Evolutionary conservation across 2,329 filamentous ascomycete genomes (phyloP).

Genomic region (Ophiosphaerella korrae): DNA sequence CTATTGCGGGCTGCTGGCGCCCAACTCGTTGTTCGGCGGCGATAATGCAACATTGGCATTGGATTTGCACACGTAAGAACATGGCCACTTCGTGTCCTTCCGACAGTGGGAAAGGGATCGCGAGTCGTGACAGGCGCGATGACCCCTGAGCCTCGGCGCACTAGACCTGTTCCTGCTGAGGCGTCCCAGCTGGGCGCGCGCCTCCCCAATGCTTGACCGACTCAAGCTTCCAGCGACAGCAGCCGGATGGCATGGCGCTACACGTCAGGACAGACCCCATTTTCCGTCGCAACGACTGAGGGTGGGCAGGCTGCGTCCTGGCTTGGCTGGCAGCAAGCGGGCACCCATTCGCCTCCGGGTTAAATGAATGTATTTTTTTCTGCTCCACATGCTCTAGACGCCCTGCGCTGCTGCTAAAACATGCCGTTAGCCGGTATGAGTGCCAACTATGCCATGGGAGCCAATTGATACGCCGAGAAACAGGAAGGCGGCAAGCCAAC

Average conservation of each 20-base stretch:
- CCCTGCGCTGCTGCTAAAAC: constrained; percentile 6
- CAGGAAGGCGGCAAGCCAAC: constrained; percentile 24
- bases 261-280: not conserved
- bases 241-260: constrained; percentile 13
- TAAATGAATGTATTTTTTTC: too few relatives aligned
- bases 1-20: constrained; percentile 1
- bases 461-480: constrained; percentile 32
- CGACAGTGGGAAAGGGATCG: not conserved
- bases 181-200: constrained; percentile 16
- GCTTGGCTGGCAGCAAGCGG: not conserved
- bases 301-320: too few relatives aligned
- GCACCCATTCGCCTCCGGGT: too few relatives aligned
- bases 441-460: constrained; percentile 4
- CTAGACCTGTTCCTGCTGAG: constrained; percentile 17
- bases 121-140: constrained; percentile 6
- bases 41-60: not conserved
- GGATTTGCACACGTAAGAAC: constrained; percentile 5
- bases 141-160: constrained; percentile 18
- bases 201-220: constrained; percentile 24
- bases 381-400: not conserved
- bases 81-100: not conserved
- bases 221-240: constrained; percentile 24
- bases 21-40: not conserved
- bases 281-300: not conserved
- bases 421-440: constrained; percentile 15